phyloP scores from a whole-genome alignment of 2,329 filamentous ascomycete species.

The Scedosporium minutisporum region DNA sequence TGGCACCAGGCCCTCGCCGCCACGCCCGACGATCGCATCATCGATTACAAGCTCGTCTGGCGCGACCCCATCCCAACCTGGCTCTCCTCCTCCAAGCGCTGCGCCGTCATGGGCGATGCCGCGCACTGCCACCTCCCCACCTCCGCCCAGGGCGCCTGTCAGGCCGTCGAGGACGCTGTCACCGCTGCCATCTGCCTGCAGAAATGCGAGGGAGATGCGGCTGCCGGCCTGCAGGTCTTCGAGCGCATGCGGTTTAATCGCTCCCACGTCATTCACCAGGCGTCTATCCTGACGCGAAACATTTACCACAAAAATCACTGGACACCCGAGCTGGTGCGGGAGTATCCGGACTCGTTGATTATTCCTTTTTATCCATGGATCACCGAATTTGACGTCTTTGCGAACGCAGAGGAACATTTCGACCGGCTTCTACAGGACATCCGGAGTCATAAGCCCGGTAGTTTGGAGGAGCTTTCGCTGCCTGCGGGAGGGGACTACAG shows the following conservation, averaged over 20 bases:
- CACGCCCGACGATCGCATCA: too few relatives aligned
- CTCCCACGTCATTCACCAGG: conserved; percentile 9
- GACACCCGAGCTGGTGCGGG: background rate
- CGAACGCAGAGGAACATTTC: background rate
- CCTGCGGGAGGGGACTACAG: background rate
- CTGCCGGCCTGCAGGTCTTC: conserved; percentile 31
- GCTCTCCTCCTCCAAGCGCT: too few relatives aligned
- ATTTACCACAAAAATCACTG: conserved; percentile 6
- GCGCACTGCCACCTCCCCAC: too few relatives aligned
- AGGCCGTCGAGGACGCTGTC: too few relatives aligned
- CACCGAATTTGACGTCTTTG: background rate
- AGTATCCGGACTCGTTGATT: background rate
- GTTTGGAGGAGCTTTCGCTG: background rate
- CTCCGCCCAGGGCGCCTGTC: too few relatives aligned
- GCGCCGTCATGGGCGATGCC: too few relatives aligned
- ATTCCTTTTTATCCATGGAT: background rate
- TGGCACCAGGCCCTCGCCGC: too few relatives aligned
- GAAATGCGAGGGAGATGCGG: conserved; percentile 21
- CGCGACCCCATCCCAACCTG: too few relatives aligned
- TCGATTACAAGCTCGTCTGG: too few relatives aligned
- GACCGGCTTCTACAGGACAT: background rate
- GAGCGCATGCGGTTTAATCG: conserved; percentile 37
- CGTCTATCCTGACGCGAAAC: conserved; percentile 4
- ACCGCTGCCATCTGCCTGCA: too few relatives aligned
- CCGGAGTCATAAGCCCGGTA: background rate